Conservation (phyloP, 2,329 filamentous ascomycete genomes). For the Phialemonium atrogriseum region DNA sequence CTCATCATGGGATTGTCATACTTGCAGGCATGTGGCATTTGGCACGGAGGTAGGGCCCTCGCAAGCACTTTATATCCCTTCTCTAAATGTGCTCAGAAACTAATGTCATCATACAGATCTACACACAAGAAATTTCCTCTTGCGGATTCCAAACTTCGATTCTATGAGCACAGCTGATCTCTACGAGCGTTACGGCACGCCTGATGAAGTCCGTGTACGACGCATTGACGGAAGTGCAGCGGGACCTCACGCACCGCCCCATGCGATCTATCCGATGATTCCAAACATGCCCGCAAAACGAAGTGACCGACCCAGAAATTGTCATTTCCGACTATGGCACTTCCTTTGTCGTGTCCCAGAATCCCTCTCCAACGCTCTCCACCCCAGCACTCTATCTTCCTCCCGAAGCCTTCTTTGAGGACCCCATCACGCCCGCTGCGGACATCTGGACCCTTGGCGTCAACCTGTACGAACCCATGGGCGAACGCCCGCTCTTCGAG, state of each 20-base stretch:
- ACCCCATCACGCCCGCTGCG: slow-evolving; percentile 13
- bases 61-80: slow-evolving; percentile 1
- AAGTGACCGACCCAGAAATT: slow-evolving; percentile 4
- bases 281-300: slow-evolving; percentile 9
- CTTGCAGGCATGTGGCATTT: slow-evolving; percentile 10
- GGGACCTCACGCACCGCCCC: slow-evolving; percentile 12
- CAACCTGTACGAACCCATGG: slow-evolving; percentile 14
- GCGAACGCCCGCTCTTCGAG: slow-evolving; percentile 14
- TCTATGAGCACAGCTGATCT: slow-evolving; percentile 7
- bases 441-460: slow-evolving; percentile 16
- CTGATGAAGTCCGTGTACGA: slow-evolving; percentile 7
- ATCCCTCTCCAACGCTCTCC: slow-evolving; percentile 8
- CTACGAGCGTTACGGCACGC: slow-evolving; percentile 7
- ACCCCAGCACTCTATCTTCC: slow-evolving; percentile 14
- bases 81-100: too few species aligned
- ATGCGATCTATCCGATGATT: slow-evolving; percentile 11
- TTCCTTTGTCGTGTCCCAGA: slow-evolving; percentile 11
- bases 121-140: slow-evolving; percentile 6
- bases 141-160: slow-evolving; percentile 6
- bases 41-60: slow-evolving; percentile 13
- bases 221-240: slow-evolving; percentile 8
- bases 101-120: too few species aligned
- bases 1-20: slow-evolving; percentile 9
- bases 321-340: slow-evolving; percentile 15
- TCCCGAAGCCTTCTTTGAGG: slow-evolving; percentile 14